A percentile compares a stretch with the other conserved stretches of the same genome.
phyloP scores from a whole-genome alignment of 169 alveolate species.

The Perkinsus marinus region DNA sequence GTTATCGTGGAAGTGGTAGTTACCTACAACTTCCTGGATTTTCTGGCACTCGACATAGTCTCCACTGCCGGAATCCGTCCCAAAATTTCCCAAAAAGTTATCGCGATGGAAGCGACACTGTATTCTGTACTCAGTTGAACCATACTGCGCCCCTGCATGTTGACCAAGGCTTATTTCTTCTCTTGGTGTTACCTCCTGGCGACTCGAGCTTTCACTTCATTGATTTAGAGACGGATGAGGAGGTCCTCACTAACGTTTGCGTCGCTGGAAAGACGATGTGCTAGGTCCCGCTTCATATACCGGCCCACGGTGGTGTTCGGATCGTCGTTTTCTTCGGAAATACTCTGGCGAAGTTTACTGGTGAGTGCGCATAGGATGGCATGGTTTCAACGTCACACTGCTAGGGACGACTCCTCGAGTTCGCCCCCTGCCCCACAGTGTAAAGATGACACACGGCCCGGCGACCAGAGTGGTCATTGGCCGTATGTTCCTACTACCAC shows the following conservation, averaged over 20 bases:
- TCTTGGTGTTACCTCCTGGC: background rate
- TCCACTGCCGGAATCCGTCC: too few relatives aligned
- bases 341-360: background rate
- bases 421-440: background rate
- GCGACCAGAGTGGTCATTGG: background rate
- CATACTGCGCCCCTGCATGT: background rate
- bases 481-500: background rate
- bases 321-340: background rate
- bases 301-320: background rate
- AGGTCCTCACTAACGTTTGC: background rate
- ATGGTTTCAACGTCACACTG: background rate
- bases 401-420: background rate
- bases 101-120: too few relatives aligned
- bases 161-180: background rate
- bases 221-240: background rate
- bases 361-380: background rate
- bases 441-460: background rate
- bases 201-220: background rate
- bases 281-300: background rate
- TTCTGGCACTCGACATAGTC: too few relatives aligned
- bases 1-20: too few relatives aligned
- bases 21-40: too few relatives aligned
- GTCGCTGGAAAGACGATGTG: background rate
- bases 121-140: background rate
- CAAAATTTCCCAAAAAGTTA: too few relatives aligned